Conservation (phyloP, 495 filamentous ascomycete genomes). For the Penicillium pancosmium region DNA sequence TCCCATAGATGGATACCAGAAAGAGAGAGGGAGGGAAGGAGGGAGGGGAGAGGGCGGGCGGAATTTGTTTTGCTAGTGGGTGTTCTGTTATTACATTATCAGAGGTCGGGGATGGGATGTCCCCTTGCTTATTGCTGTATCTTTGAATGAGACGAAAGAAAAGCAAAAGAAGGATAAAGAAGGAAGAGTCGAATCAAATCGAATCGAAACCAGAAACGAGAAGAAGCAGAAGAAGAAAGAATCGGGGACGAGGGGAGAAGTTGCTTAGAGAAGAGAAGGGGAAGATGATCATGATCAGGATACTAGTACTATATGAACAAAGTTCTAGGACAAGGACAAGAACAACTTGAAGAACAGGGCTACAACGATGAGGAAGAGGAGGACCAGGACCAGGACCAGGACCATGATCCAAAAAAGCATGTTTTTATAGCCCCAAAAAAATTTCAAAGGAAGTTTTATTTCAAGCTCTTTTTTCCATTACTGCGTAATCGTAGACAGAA, state of each 20-base stretch:
- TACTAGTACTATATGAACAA: too few relatives aligned
- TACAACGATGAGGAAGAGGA: constrained; percentile 7
- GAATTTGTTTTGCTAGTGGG: neutral
- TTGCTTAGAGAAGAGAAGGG: neutral
- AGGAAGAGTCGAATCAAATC: neutral
- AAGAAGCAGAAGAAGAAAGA: neutral
- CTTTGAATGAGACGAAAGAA: neutral
- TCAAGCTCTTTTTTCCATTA: neutral
- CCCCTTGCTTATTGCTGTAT: neutral
- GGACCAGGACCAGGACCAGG: neutral
- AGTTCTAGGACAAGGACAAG: neutral
- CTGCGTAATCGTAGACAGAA: neutral
- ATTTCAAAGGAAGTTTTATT: constrained; percentile 31
- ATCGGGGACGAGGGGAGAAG: neutral
- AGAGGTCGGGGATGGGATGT: neutral
- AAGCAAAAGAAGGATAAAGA: neutral
- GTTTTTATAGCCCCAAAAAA: constrained; percentile 34
- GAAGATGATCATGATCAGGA: neutral
- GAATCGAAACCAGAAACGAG: neutral
- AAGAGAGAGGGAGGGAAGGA: too few relatives aligned
- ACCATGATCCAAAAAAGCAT: constrained; percentile 22
- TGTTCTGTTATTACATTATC: neutral
- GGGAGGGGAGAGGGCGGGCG: too few relatives aligned
- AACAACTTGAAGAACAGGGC: neutral
- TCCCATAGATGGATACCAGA: neutral